These are phyloP conservation scores for Fusarium sp. DNA, from an alignment of 2,329 filamentous ascomycete species.

Conservation along the genomic window DNA sequence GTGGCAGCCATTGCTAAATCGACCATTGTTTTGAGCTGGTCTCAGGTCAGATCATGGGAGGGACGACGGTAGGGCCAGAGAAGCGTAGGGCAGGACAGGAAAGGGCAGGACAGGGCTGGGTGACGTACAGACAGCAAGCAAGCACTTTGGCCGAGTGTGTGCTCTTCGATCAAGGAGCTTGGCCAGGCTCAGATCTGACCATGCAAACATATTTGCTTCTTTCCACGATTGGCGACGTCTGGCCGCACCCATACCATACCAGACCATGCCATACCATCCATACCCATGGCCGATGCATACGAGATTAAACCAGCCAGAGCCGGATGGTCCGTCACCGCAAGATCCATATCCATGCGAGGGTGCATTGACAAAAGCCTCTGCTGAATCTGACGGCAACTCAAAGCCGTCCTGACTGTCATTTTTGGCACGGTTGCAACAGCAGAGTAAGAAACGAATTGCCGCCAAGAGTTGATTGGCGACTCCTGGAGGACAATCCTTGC, in stretches of 20 bases:
- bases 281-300: neutral
- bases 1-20: slow-evolving; percentile 41
- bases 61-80: neutral
- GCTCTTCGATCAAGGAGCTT: slow-evolving; percentile 3
- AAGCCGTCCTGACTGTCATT: slow-evolving; percentile 5
- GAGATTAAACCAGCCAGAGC: slow-evolving; percentile 12
- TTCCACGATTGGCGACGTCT: slow-evolving; percentile 6
- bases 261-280: neutral
- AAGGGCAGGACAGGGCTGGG: neutral
- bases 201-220: slow-evolving; percentile 16
- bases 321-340: slow-evolving; percentile 1
- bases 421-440: slow-evolving; percentile 3
- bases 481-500: neutral
- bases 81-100: slow-evolving; percentile 14
- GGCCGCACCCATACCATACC: neutral
- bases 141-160: neutral
- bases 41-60: slow-evolving; percentile 40
- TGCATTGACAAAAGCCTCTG: slow-evolving; percentile 5
- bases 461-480: slow-evolving; percentile 15
- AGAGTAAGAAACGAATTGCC: slow-evolving; percentile 11
- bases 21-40: slow-evolving; percentile 41
- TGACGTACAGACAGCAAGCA: slow-evolving; percentile 14
- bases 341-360: slow-evolving; percentile 14
- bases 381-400: slow-evolving; percentile 17
- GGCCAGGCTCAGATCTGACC: slow-evolving; percentile 6